Conservation (phyloP, 768 basidiomycete species). For the Pulveroboletus ravenelii region DNA sequence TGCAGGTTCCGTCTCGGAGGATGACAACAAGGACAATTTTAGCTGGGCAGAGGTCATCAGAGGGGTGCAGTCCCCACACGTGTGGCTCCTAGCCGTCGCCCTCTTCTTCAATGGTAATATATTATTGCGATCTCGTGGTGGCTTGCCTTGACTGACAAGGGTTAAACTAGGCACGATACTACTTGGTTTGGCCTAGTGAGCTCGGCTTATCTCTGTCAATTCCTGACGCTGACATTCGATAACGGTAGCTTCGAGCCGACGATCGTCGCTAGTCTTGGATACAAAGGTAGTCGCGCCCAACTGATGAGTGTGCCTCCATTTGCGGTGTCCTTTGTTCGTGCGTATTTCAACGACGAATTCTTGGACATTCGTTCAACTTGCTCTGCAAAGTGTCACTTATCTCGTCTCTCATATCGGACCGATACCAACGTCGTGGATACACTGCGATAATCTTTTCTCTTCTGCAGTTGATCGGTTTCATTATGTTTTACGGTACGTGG, state of each 20-base stretch:
- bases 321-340: slow-evolving; percentile 43
- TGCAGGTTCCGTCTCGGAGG: slow-evolving; percentile 34
- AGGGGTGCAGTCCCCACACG: slow-evolving; percentile 49
- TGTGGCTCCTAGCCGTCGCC: slow-evolving; percentile 45
- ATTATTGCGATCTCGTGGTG: slow-evolving; percentile 1
- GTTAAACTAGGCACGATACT: slow-evolving; percentile 14
- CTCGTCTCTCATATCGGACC: slow-evolving; percentile 49
- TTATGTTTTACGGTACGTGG: slow-evolving; percentile 47
- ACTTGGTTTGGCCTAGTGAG: slow-evolving; percentile 24
- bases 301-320: slow-evolving; percentile 54
- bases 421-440: slow-evolving; percentile 47
- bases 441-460: slow-evolving; percentile 41
- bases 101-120: slow-evolving; percentile 50
- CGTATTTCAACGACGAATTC: slow-evolving; percentile 12
- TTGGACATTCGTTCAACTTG: not conserved
- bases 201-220: not conserved
- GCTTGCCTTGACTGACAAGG: not conserved
- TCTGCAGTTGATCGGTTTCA: slow-evolving; percentile 47
- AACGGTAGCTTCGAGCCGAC: slow-evolving; percentile 61
- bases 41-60: slow-evolving; percentile 52
- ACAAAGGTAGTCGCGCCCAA: slow-evolving; percentile 48
- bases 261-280: slow-evolving; percentile 62
- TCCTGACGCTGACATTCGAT: slow-evolving; percentile 34
- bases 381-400: slow-evolving; percentile 31
- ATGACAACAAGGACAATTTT: slow-evolving; percentile 42